These are phyloP conservation scores for Neoconidiobolus thromboides DNA, from an alignment of 371 early-diverging fungal genomes.

Conservation along the genomic window DNA sequence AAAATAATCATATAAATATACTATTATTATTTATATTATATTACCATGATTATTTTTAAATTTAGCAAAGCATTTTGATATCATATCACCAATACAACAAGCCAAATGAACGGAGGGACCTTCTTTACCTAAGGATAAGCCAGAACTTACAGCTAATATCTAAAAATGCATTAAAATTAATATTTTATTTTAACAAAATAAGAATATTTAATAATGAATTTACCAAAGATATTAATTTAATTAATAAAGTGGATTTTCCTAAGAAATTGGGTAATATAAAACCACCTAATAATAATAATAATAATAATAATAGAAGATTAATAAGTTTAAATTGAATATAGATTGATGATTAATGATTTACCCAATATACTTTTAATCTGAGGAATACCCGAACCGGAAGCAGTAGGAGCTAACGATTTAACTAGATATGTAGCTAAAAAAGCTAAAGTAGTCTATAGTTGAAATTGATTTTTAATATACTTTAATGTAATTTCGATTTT, in stretches of 20 bases:
- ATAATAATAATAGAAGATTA: conserved; percentile 11
- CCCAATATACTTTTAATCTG: conserved; percentile 89
- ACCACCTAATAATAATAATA: conserved; percentile 24
- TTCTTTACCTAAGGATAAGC: conserved; percentile 82
- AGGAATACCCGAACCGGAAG: conserved; percentile 86
- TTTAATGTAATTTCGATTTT: neutral
- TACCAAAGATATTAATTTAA: conserved; percentile 72
- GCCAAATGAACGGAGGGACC: conserved; percentile 91
- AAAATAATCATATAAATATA: neutral
- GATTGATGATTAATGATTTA: conserved; percentile 1
- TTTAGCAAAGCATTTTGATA: conserved; percentile 64
- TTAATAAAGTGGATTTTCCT: conserved; percentile 59
- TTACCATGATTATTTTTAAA: conserved; percentile 64
- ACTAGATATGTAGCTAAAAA: conserved; percentile 35
- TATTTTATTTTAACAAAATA: conserved; percentile 16
- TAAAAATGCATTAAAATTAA: conserved; percentile 25
- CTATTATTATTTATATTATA: conserved; percentile 6
- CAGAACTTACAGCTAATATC: conserved; percentile 71
- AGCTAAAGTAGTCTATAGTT: conserved; percentile 30
- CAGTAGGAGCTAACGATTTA: conserved; percentile 54
- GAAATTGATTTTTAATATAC: neutral
- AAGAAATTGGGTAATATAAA: conserved; percentile 81
- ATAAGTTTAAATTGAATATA: neutral
- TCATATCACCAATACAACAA: conserved; percentile 76
- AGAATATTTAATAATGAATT: conserved; percentile 11